These are phyloP conservation scores for Talaromyces wortmannii DNA, from an alignment of 495 filamentous ascomycete species.

Conservation along the genomic window DNA sequence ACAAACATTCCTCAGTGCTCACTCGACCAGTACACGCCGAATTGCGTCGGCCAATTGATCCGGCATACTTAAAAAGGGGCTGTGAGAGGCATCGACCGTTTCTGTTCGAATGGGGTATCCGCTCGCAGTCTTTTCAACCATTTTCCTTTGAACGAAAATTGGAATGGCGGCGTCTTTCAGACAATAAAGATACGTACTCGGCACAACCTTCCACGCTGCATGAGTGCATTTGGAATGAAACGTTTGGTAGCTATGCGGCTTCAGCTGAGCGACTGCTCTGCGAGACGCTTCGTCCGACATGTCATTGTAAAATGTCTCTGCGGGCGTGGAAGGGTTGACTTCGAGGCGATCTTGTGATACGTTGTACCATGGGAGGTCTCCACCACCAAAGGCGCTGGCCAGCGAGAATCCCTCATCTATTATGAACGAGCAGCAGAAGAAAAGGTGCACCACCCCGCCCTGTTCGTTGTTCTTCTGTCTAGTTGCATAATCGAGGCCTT, in stretches of 20 bases:
- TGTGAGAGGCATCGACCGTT: no score
- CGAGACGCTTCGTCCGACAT: neutral
- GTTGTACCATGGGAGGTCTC: conserved; percentile 9
- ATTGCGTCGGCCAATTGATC: no score
- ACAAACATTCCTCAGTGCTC: no score
- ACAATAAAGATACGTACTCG: conserved; percentile 42
- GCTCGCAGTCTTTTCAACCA: no score
- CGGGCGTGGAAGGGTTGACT: neutral
- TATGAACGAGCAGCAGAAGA: conserved; percentile 24
- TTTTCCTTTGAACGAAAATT: no score
- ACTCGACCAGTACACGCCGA: no score
- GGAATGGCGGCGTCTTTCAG: conserved; percentile 33
- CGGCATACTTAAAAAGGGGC: no score
- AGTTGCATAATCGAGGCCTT: conserved; percentile 23
- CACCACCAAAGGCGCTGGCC: conserved; percentile 6
- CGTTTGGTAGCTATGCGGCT: conserved; percentile 8
- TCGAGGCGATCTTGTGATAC: conserved; percentile 4
- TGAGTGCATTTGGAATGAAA: conserved; percentile 22
- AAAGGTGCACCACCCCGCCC: conserved; percentile 32
- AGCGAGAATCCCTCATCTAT: conserved; percentile 13
- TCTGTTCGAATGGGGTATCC: no score
- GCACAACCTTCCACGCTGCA: conserved; percentile 38
- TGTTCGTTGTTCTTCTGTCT: conserved; percentile 18
- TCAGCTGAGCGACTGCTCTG: neutral
- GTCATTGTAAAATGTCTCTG: neutral